Evolutionary conservation across 2,329 filamentous ascomycete genomes (phyloP).

Genomic region (Tricladium varicosporioides): DNA sequence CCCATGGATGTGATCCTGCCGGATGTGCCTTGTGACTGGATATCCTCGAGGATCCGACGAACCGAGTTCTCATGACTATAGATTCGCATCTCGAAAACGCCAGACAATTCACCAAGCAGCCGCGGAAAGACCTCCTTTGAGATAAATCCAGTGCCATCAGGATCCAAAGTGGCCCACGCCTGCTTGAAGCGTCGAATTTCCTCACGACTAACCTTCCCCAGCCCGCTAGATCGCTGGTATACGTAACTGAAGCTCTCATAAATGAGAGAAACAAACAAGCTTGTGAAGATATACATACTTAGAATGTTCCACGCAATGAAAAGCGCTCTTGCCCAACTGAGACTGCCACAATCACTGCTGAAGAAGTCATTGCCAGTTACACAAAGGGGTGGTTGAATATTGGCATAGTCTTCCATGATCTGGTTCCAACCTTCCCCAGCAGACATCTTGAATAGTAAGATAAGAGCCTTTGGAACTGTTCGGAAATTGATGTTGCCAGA

Average conservation of each 20-base stretch:
- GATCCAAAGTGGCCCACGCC: constrained; percentile 95
- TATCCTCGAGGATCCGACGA: constrained; percentile 80
- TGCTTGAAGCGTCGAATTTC: constrained; percentile 97
- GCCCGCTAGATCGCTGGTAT: constrained; percentile 92
- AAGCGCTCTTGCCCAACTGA: constrained; percentile 79
- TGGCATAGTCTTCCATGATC: constrained; percentile 93
- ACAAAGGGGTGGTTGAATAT: constrained; percentile 76
- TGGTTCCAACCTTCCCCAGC: constrained; percentile 95
- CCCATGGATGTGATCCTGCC: constrained; percentile 52
- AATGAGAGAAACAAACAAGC: constrained; percentile 95
- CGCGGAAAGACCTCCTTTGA: constrained; percentile 85
- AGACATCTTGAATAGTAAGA: constrained; percentile 89
- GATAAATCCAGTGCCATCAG: constrained; percentile 87
- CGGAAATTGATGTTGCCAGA: constrained; percentile 85
- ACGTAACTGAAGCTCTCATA: constrained; percentile 99
- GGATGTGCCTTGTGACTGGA: constrained; percentile 43
- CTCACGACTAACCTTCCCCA: constrained; percentile 85
- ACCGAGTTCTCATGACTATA: constrained; percentile 91
- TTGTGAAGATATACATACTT: constrained; percentile 99
- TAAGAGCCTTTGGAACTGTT: constrained; percentile 88
- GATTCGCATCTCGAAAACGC: constrained; percentile 95
- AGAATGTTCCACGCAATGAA: constrained; percentile 98
- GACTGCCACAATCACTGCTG: constrained; percentile 88
- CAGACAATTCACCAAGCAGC: constrained; percentile 86
- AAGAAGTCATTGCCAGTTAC: constrained; percentile 72